phyloP scores from a whole-genome alignment of 106 monocot species.

The Apostasia shenzhenica region DNA sequence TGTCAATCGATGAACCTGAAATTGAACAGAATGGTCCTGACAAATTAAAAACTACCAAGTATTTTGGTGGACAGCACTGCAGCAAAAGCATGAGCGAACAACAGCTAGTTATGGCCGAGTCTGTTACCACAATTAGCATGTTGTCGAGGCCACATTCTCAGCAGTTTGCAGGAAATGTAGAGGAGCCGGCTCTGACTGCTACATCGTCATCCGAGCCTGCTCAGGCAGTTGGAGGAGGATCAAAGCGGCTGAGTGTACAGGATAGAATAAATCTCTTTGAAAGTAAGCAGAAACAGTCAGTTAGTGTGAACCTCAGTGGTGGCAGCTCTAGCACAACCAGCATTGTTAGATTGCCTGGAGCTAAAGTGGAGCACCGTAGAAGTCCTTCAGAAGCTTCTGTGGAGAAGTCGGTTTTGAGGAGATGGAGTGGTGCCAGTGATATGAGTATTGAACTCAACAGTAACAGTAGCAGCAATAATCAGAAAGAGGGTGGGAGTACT shows the following conservation, averaged over 20 bases:
- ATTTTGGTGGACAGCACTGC: constrained; percentile 1
- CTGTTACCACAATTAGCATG: constrained; percentile 3
- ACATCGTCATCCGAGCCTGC: constrained; percentile 9
- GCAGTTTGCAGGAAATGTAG: constrained; percentile 6
- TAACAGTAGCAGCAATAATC: constrained; percentile 37
- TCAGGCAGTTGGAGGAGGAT: constrained; percentile 21
- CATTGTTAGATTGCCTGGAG: constrained; percentile 18
- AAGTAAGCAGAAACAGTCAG: constrained; percentile 64
- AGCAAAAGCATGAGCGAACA: constrained; percentile 8
- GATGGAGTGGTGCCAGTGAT: constrained; percentile 98
- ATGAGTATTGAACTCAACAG: constrained; percentile 82
- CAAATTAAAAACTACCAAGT: neutral
- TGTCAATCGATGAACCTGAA: constrained; percentile 89
- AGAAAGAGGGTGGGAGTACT: constrained; percentile 39
- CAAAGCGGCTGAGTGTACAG: constrained; percentile 78
- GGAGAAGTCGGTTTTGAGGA: constrained; percentile 75
- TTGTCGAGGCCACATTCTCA: constrained; percentile 17
- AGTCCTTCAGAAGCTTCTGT: constrained; percentile 63
- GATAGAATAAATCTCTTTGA: constrained; percentile 96
- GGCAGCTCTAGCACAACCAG: constrained; percentile 17
- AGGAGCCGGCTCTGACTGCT: constrained; percentile 14
- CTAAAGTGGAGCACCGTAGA: constrained; percentile 65
- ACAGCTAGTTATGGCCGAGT: constrained; percentile 5
- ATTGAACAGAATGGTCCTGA: neutral
- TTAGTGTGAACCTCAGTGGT: constrained; percentile 14